These are phyloP conservation scores for Kluyveromyces dobzhanskii DNA, from an alignment of 805 yeast species.

Conservation along the genomic window DNA sequence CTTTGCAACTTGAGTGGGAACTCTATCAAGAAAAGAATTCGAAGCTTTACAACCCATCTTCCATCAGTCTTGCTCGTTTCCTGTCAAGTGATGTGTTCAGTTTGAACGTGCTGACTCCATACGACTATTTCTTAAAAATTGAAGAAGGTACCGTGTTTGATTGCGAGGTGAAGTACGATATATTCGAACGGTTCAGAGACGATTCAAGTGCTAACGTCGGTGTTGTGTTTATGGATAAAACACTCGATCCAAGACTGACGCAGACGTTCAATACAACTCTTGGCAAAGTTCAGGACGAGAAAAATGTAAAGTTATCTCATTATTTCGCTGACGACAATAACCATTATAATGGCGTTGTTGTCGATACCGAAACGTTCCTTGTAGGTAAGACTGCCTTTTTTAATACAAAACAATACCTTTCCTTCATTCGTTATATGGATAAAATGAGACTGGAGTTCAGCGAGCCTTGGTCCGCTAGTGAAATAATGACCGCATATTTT, in stretches of 20 bases:
- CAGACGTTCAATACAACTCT: not conserved
- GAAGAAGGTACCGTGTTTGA: conserved; percentile 38
- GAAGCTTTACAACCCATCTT: not conserved
- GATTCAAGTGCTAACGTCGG: not conserved
- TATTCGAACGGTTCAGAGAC: conserved; percentile 20
- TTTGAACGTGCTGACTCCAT: conserved; percentile 34
- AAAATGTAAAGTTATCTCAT: not conserved
- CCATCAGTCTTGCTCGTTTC: conserved; percentile 33
- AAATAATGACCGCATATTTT: not conserved
- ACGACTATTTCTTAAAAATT: conserved; percentile 45
- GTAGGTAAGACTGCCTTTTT: conserved; percentile 1
- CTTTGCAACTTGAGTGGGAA: not conserved
- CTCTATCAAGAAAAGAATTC: not conserved
- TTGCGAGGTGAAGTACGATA: conserved; percentile 41
- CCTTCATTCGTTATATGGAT: conserved; percentile 1
- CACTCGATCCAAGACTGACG: not conserved
- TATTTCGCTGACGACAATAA: not conserved
- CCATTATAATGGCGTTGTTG: not conserved
- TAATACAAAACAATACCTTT: not conserved
- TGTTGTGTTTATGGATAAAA: conserved; percentile 2
- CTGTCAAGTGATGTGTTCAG: conserved; percentile 41
- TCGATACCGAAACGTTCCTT: not conserved
- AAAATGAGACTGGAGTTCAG: not conserved
- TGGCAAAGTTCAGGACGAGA: not conserved
- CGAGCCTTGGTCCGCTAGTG: not conserved